Evolutionary conservation across 306 rosid genomes (phyloP), one percentile per base, ranked within the genome.

Genomic region (Citrullus mucosospermus): DNA sequence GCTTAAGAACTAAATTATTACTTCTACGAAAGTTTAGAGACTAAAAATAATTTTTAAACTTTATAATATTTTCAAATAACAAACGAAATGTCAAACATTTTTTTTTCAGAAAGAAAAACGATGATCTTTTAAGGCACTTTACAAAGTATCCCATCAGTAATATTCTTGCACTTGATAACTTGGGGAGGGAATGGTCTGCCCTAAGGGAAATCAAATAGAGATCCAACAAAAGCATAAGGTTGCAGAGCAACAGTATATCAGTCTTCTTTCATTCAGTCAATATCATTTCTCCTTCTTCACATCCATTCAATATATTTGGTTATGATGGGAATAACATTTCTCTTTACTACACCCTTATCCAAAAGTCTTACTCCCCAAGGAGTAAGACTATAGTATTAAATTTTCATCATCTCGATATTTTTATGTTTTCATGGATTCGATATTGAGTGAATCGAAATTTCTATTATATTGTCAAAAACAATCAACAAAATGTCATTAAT

Each of bases 71-170:
- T 17, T 34, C 14, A 66, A 17, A 8, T 66, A 3, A 0, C 14
- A 67, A 62, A 41, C 9, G 6, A 28, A 14, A 30, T 12, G 46
- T 6, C 12, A 8, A 16, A 36, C 22, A 6, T 54, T 54, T 48
- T 54, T 48, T 48, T 12, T 12, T 0, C 3, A 63, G 34, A 1
- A 65, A 34, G 4, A 2, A 3, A 8, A 9, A 36, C 6, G 43
- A 65, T 39, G 53, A 67, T 67, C 51, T 50, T 67, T 66, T 39
- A 67, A 68, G 75, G 54, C 75, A 68, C 75, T 68, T 68, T 68
- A 41, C 54, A n/a, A 41, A 68, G 75, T 20, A 68, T 68, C 75
- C 73, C 54, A 68, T 70, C 57, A 70, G 20, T 46, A 70, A 44
- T 28, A 70, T 70, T 25, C 18, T 22, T 3, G 20, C 76, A 48